A percentile compares a stretch with the other conserved stretches of the same genome.
Evolutionary conservation across 257 asterid genomes (phyloP).

Genomic region (Thymus quinquecostatus): DNA sequence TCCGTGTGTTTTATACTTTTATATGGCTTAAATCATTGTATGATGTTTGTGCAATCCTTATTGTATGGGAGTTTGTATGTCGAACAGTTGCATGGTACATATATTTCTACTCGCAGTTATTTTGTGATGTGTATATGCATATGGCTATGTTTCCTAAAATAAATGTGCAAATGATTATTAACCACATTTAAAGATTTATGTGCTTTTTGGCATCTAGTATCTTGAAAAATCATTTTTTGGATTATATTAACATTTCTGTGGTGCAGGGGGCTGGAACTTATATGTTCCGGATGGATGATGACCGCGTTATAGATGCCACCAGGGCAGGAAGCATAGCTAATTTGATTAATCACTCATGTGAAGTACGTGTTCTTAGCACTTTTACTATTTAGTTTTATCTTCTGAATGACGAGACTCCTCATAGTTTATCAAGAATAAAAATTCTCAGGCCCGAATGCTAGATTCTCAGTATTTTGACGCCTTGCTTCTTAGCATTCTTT

Average conservation of each 20-base stretch:
- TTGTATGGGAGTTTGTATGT: background rate
- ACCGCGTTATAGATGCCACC: conserved; percentile 95
- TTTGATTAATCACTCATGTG: conserved; percentile 97
- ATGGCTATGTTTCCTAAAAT: background rate
- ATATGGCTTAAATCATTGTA: conserved; percentile 5
- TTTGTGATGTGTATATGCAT: background rate
- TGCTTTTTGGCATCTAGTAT: conserved; percentile 23
- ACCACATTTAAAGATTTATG: conserved; percentile 1
- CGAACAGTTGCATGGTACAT: background rate
- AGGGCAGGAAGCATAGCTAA: conserved; percentile 97
- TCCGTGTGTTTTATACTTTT: conserved; percentile 3
- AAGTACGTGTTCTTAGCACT: conserved; percentile 54
- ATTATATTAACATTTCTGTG: conserved; percentile 26
- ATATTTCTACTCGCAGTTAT: background rate
- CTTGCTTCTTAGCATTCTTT: background rate
- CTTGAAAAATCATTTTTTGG: conserved; percentile 24
- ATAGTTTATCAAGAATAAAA: background rate
- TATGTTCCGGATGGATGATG: conserved; percentile 92
- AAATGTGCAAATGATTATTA: conserved; percentile 13
- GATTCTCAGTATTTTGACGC: conserved; percentile 2
- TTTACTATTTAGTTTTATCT: conserved; percentile 18
- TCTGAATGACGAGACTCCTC: background rate
- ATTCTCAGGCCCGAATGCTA: background rate
- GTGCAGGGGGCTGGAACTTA: conserved; percentile 99
- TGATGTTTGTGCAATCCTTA: conserved; percentile 19